phyloP scores from a whole-genome alignment of 2,329 filamentous ascomycete species.

The Bimuria novae-zelandiae region DNA sequence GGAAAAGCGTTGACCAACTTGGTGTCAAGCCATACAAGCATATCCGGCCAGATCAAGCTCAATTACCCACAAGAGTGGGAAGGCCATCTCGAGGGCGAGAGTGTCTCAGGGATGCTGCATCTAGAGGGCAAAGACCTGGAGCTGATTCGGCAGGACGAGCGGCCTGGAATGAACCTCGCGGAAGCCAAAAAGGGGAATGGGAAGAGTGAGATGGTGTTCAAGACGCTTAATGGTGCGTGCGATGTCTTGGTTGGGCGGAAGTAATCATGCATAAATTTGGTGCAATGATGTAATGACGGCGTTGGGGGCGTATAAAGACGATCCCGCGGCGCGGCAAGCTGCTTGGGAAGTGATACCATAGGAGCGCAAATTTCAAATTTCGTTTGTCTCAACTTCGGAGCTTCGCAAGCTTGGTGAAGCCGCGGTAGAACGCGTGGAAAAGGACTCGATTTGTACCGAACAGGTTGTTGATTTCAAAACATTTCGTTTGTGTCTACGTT shows the following conservation, averaged over 20 bases:
- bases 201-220: constrained; percentile 40
- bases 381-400: no score
- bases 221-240: constrained; percentile 37
- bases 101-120: constrained; percentile 44
- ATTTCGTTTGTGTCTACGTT: no score
- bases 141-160: constrained; percentile 32
- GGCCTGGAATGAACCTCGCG: constrained; percentile 37
- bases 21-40: constrained; percentile 42
- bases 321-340: neutral
- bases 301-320: neutral
- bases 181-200: constrained; percentile 48
- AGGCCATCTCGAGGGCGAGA: constrained; percentile 44
- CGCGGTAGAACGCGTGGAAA: no score
- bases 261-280: constrained; percentile 11
- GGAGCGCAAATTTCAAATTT: neutral
- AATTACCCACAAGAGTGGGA: constrained; percentile 51
- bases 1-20: constrained; percentile 33
- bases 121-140: constrained; percentile 47
- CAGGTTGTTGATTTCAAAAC: no score
- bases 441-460: no score
- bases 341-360: constrained; percentile 11
- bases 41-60: constrained; percentile 42
- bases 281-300: constrained; percentile 3
- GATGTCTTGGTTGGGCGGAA: constrained; percentile 39
- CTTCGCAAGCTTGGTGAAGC: no score